Conservation (phyloP, 139 green algal species). For the Chlorella sorokiniana region DNA sequence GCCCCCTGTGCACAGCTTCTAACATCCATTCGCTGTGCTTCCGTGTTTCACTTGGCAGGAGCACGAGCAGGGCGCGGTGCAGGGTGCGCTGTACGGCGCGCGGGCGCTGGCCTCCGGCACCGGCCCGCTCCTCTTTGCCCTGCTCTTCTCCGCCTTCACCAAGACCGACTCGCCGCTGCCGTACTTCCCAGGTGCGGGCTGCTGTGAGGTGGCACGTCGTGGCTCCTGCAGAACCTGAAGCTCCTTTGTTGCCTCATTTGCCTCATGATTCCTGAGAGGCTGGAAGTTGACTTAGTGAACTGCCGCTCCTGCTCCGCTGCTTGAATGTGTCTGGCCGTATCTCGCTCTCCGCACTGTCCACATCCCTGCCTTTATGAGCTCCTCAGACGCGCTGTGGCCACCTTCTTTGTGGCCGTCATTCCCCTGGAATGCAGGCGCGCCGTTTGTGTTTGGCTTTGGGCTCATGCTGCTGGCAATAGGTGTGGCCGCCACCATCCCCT, state of each 20-base stretch:
- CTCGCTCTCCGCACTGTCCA: no score
- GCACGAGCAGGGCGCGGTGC: constrained; percentile 53
- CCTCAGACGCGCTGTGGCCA: no score
- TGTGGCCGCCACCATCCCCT: constrained; percentile 44
- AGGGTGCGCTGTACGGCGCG: constrained; percentile 70
- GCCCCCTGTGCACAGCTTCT: neutral
- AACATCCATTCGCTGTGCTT: neutral
- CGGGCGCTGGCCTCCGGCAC: constrained; percentile 66
- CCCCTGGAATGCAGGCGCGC: neutral
- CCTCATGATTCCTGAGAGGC: no score
- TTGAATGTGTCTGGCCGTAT: no score
- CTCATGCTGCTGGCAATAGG: constrained; percentile 46
- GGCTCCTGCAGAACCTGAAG: no score
- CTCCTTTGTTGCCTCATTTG: no score
- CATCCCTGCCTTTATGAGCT: no score
- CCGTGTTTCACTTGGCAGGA: constrained; percentile 17
- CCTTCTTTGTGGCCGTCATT: neutral
- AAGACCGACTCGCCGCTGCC: constrained; percentile 50
- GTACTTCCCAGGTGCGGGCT: constrained; percentile 54
- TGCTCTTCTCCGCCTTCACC: constrained; percentile 69
- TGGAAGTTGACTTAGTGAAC: no score
- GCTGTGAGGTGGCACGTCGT: neutral
- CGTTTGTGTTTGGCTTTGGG: constrained; percentile 36
- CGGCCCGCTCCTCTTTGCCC: constrained; percentile 73
- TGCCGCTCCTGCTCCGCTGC: no score